These are phyloP conservation scores for Candida coquimbonensis DNA, from an alignment of 805 yeast species.

Conservation along the genomic window DNA sequence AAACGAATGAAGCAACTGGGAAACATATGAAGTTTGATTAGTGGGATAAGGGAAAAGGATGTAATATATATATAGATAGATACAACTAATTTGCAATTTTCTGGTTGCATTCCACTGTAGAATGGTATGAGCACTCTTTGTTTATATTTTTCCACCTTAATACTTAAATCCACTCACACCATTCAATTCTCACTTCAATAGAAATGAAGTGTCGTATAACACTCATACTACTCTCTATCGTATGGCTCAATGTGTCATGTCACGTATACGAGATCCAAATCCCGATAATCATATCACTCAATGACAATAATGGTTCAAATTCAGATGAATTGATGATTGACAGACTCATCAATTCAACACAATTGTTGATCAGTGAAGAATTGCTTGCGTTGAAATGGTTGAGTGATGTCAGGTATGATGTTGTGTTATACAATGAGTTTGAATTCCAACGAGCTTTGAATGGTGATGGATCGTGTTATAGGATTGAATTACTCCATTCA, in stretches of 20 bases:
- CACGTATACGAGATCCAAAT: not conserved
- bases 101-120: too few relatives aligned
- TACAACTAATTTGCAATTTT: too few relatives aligned
- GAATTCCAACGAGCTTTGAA: not conserved
- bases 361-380: not conserved
- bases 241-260: too few relatives aligned
- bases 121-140: too few relatives aligned
- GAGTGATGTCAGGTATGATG: not conserved
- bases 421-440: not conserved
- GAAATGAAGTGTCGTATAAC: too few relatives aligned
- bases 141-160: too few relatives aligned
- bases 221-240: too few relatives aligned
- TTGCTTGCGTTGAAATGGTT: not conserved
- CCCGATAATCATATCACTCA: not conserved
- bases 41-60: too few relatives aligned
- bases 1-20: not conserved
- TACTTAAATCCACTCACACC: too few relatives aligned
- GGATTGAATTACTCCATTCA: slow-evolving; percentile 1
- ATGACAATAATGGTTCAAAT: not conserved
- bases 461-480: not conserved
- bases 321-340: not conserved
- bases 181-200: too few relatives aligned
- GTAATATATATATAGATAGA: too few relatives aligned
- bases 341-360: not conserved
- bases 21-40: not conserved